Percentiles rank a stretch among this genome's conserved stretches.
phyloP scores from a whole-genome alignment of 2,329 filamentous ascomycete genomes.

The Paecilomyces formosus region DNA sequence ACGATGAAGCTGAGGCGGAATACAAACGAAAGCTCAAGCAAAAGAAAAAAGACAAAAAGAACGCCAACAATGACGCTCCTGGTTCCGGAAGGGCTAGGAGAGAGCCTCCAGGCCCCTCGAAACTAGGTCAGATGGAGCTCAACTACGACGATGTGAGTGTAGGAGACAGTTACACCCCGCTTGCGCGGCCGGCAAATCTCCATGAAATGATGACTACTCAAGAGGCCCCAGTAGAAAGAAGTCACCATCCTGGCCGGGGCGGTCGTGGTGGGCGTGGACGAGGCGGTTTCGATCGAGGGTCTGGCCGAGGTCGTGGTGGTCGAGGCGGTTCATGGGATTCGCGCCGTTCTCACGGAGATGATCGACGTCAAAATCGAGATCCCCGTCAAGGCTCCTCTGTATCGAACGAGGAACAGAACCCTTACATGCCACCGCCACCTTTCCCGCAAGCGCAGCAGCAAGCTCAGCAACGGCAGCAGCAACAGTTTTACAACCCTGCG shows the following conservation, averaged over 20 bases:
- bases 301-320: slow-evolving; percentile 28
- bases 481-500: slow-evolving; percentile 15
- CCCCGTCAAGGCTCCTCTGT: slow-evolving; percentile 5
- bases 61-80: slow-evolving; percentile 36
- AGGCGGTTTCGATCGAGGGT: slow-evolving; percentile 30
- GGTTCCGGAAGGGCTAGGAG: slow-evolving; percentile 30
- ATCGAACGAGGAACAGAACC: slow-evolving; percentile 6
- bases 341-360: slow-evolving; percentile 19
- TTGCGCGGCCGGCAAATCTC: slow-evolving; percentile 61
- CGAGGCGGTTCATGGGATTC: slow-evolving; percentile 18
- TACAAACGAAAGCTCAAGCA: slow-evolving; percentile 64
- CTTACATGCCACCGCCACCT: slow-evolving; percentile 8
- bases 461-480: slow-evolving; percentile 14
- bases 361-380: slow-evolving; percentile 18
- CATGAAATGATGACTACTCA: slow-evolving; percentile 40
- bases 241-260: slow-evolving; percentile 21
- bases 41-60: slow-evolving; percentile 52
- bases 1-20: slow-evolving; percentile 88
- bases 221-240: slow-evolving; percentile 28
- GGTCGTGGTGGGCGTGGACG: slow-evolving; percentile 42
- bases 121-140: slow-evolving; percentile 39
- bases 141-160: slow-evolving; percentile 59
- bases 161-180: slow-evolving; percentile 57
- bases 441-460: slow-evolving; percentile 14
- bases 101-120: slow-evolving; percentile 29